Base-by-base conservation (phyloP, 257 asterid species). In the Solanum tarapatanum region DNA sequence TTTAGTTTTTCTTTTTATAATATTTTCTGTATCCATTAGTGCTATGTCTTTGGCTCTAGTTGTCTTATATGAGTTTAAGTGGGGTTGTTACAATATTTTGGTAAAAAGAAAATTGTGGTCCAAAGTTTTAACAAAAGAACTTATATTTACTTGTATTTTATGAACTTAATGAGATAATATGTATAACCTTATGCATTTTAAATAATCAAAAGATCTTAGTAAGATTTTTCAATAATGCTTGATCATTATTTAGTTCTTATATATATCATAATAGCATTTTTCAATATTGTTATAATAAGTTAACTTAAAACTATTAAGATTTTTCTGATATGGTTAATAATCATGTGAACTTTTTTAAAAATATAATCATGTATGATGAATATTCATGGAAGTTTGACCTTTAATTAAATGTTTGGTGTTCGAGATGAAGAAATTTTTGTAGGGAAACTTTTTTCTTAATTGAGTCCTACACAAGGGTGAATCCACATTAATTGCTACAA, bases 1-100 rank as follows among this genome's bases (percentile, higher is more conserved):
- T 23, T 35, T 76, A 26, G 5, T 37, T 36, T 37, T n/a, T 39
- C 10, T 37, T 75, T 43, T 79, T 80, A 45, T 45, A 10, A 82
- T 28, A 10, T 17, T 82, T 82, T 82, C 6, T 5, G 6, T 82
- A 82, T 45, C 28, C 21, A 48, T 48, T 82, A 51, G 85, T 82
- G 85, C 43, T 48, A 6, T 48, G 43, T 28, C 85, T 80, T 80
- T 82, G 69, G 69, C 39, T 30, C 28, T 82, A 82, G 41, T 48
- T 48, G 70, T 82, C 85, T 82, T 82, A 28, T 10, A 28, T 48
- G 28, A 17, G 43, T 82, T 48, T 51, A 51, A 82, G 85, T 82
- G 85, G 70, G 43, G 85, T 48, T 82, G 70, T 48, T 48, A 48
- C 30, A 17, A 30, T 48, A 30, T 19, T 33, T 82, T 82, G 69